Evolutionary conservation across 1,139 yeast species (phyloP).

Genomic region (Yarrowia galli): DNA sequence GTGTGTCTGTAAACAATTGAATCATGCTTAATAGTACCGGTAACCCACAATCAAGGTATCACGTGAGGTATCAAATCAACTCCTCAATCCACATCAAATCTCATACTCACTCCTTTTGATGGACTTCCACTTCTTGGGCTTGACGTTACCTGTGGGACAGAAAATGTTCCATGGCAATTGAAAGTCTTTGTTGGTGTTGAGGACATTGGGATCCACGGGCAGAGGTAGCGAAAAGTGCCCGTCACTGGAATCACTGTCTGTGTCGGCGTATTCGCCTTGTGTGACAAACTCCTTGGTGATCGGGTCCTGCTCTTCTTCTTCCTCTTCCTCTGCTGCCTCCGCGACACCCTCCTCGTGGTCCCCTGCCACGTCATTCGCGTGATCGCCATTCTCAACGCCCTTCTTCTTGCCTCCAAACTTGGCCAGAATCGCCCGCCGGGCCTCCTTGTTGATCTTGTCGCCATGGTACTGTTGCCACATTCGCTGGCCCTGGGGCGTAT

Average conservation of each 20-base stretch:
- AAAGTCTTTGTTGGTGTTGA: conserved; percentile 44
- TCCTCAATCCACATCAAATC: too few species aligned
- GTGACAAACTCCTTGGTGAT: conserved; percentile 19
- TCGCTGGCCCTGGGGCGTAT: conserved; percentile 32
- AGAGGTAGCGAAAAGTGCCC: conserved; percentile 43
- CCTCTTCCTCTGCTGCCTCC: background rate
- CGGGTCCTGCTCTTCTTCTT: background rate
- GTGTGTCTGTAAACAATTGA: too few species aligned
- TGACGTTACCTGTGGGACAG: conserved; percentile 49
- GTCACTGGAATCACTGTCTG: conserved; percentile 8
- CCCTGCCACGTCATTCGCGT: background rate
- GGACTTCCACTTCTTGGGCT: conserved; percentile 48
- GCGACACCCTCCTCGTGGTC: background rate
- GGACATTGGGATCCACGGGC: conserved; percentile 43
- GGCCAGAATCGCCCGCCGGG: conserved; percentile 23
- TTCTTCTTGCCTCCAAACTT: conserved; percentile 18
- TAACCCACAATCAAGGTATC: too few species aligned
- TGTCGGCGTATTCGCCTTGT: conserved; percentile 30
- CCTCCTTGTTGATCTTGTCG: conserved; percentile 18
- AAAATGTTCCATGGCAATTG: conserved; percentile 51
- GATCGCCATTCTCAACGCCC: too few species aligned
- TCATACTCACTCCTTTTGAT: conserved; percentile 46
- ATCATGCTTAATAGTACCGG: too few species aligned
- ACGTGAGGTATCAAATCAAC: too few species aligned
- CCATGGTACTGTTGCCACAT: conserved; percentile 37